Conservation (phyloP, 2,329 filamentous ascomycete species). For the Calonectria hawksworthii region DNA sequence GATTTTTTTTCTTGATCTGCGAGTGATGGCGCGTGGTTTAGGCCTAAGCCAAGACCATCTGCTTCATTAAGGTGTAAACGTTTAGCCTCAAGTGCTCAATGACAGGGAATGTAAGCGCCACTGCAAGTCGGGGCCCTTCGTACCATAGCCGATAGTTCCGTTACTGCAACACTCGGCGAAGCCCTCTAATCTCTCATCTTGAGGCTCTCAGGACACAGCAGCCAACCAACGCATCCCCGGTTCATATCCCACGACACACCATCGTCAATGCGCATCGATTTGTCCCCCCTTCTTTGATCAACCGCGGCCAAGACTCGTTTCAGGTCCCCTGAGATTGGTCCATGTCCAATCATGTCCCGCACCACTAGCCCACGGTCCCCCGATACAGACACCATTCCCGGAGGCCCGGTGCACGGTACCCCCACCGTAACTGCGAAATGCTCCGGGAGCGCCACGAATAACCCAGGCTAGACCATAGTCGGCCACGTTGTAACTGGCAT, state of each 20-base stretch:
- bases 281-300: neutral
- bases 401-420: neutral
- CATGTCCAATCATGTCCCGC: neutral
- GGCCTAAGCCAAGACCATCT: neutral
- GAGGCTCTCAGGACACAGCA: neutral
- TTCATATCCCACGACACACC: neutral
- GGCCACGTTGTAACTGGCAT: neutral
- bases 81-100: neutral
- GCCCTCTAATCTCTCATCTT: neutral
- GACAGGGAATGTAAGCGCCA: neutral
- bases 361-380: neutral
- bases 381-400: neutral
- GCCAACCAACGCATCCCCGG: neutral
- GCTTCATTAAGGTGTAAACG: neutral
- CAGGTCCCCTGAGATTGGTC: neutral
- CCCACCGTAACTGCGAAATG: neutral
- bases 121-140: neutral
- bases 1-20: neutral
- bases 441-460: slow-evolving; percentile 2
- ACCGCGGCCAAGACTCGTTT: neutral
- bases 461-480: neutral
- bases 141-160: neutral
- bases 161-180: neutral
- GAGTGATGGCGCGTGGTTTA: neutral
- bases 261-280: neutral